Evolutionary conservation across 2,329 filamentous ascomycete species (phyloP), one percentile per base, ranked within the genome.

Genomic region (Colletotrichum chrysophilum): DNA sequence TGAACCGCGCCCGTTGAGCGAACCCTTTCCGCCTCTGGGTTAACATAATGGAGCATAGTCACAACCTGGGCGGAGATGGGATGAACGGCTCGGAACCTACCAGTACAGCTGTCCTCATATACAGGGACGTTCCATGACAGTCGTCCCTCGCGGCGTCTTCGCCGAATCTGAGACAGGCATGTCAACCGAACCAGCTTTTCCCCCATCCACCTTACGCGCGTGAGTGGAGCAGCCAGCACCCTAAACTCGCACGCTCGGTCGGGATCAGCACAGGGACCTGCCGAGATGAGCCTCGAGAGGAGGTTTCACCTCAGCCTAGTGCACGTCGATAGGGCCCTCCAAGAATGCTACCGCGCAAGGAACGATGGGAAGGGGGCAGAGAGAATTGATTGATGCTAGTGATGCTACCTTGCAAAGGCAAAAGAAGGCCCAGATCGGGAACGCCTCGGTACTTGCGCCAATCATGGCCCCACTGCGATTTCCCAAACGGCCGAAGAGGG

Each of bases 161-260:
- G 36, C n/a, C 67, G 67, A 32, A 62, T 70, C 67, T 70, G 67
- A 70, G 56, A 70, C 67, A 62, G 18, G 36, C 67, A 70, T 61
- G 24, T 70, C 67, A 32, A 52, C 18, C 43, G 43, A 52, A 24
- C 18, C 55, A 60, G 56, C 56, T 62, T 34, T 9, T n/a, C 1
- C 8, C 13, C 7, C n/a, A 12, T n/a, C 26, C 18, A 38, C 32
- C 66, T 70, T 62, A 70, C 36, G 67, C 38, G 56, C 21, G 67
- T 30, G 67, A 43, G 30, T 18, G 26, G 58, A 56, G 67, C 10
- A 52, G 43, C 43, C 1, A 52, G 12, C 28, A 34, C 32, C n/a
- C 24, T 43, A 34, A 18, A 12, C 61, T 32, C 61, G 18, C 8
- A 14, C 32, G 9, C 32, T 36, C 36, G 28, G 24, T 24, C 36